These are phyloP conservation scores for Sugiyamaella floridensis DNA, from an alignment of 805 yeast species.

Conservation along the genomic window DNA sequence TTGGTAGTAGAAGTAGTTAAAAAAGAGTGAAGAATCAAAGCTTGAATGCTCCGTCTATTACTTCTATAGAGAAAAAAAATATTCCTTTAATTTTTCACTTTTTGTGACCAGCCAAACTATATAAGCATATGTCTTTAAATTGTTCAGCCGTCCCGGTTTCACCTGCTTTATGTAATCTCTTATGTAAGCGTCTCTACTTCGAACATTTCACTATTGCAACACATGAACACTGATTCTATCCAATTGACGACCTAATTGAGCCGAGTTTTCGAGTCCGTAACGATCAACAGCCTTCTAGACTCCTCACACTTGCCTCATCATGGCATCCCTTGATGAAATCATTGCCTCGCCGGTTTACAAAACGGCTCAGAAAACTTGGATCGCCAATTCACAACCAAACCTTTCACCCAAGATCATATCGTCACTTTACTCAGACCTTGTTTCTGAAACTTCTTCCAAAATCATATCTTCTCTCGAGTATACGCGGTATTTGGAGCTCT, in stretches of 20 bases:
- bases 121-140: not conserved
- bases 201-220: too few relatives aligned
- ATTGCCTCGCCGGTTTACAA: not conserved
- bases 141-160: not conserved
- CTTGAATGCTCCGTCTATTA: not conserved
- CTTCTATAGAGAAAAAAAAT: not conserved
- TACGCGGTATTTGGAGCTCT: slow-evolving; percentile 18
- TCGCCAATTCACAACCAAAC: not conserved
- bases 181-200: too few relatives aligned
- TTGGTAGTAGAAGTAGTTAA: not conserved
- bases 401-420: not conserved
- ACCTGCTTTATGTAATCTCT: too few relatives aligned
- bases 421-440: not conserved
- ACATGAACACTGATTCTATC: too few relatives aligned
- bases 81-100: not conserved
- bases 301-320: not conserved
- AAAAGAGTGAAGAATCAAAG: not conserved
- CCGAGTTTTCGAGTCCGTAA: too few relatives aligned
- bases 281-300: too few relatives aligned
- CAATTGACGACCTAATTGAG: too few relatives aligned
- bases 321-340: not conserved
- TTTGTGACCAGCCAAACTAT: not conserved
- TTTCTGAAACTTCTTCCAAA: not conserved
- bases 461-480: slow-evolving; percentile 9
- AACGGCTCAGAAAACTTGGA: slow-evolving; percentile 1